Base-by-base conservation (phyloP, 257 asterid genomes). In the Ilex aquifolium region DNA sequence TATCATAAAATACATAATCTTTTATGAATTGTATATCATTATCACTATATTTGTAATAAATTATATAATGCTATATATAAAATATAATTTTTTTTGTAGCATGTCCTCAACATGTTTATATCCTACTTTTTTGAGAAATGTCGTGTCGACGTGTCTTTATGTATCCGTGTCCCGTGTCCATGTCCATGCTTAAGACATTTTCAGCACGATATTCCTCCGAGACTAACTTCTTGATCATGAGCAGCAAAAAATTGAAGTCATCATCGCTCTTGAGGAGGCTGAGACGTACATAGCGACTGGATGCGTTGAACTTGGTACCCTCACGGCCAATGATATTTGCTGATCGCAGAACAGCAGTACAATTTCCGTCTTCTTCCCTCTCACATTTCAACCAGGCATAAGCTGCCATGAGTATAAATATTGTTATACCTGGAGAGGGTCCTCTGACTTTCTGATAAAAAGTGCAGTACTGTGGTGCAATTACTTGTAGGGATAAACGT, bases 391-490 rank as follows among this genome's bases (percentile, higher is more conserved):
- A 53, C 77, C 82, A 72, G 16, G 71, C 74, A 76, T 71, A 77
- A 72, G 83, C 72, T 40, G n/a, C 10, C 46, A 65, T 44, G 13
- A 40, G 32, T 29, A 59, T 48, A 48, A 64, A 57, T 56, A 58
- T 52, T 11, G 42, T 36, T 36, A 36, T 46, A 86, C 97, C 97
- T 85, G 95, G 96, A 71, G 97, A 83, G 57, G 96, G 86, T 17
- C 74, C 88, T 57, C 92, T 79, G 56, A 79, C 65, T 76, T 55
- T 70, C 56, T 71, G 66, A 39, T 21, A 65, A 77, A 64, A 90
- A 66, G 31, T 80, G 83, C 97, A 90, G 62, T 69, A 80, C 44
- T 48, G 60, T 15, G 88, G 79, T 2, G 90, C 72, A 21, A 87
- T 74, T 54, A 81, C 69, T 68, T 83, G 95, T 64, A 85, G 55